Conservation (phyloP, 768 basidiomycete species). For the Cystobasidium tubakii region DNA sequence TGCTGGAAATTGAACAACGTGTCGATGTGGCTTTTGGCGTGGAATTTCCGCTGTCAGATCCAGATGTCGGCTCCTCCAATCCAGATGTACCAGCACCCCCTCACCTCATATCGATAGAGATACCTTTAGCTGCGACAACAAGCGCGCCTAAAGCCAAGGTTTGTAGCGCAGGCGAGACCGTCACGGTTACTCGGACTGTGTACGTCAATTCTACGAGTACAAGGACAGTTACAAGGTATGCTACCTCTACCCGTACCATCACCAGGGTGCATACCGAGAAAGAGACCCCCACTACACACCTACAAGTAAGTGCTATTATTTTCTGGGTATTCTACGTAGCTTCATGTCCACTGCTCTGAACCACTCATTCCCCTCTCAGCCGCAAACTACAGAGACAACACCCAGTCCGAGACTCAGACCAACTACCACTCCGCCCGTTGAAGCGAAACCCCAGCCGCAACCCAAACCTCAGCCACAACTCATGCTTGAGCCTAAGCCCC, state of each 20-base stretch:
- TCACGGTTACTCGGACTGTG: neutral
- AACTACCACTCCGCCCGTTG: neutral
- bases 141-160: too few relatives aligned
- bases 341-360: too few relatives aligned
- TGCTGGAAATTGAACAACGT: neutral
- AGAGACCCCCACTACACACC: neutral
- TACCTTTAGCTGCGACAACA: neutral
- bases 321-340: too few relatives aligned
- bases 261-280: neutral
- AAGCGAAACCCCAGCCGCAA: neutral
- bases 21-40: neutral
- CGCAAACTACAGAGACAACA: neutral
- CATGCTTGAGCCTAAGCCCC: neutral
- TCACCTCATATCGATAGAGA: neutral
- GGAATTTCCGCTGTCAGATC: neutral
- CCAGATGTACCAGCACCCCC: neutral
- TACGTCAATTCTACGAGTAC: neutral
- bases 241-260: neutral
- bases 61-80: neutral
- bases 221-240: neutral
- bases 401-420: neutral
- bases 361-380: too few relatives aligned
- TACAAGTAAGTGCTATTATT: neutral
- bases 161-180: neutral
- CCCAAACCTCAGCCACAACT: too few relatives aligned